These are phyloP conservation scores for Gilbertella persicaria DNA, from an alignment of 371 early-diverging fungal genomes.

Conservation along the genomic window DNA sequence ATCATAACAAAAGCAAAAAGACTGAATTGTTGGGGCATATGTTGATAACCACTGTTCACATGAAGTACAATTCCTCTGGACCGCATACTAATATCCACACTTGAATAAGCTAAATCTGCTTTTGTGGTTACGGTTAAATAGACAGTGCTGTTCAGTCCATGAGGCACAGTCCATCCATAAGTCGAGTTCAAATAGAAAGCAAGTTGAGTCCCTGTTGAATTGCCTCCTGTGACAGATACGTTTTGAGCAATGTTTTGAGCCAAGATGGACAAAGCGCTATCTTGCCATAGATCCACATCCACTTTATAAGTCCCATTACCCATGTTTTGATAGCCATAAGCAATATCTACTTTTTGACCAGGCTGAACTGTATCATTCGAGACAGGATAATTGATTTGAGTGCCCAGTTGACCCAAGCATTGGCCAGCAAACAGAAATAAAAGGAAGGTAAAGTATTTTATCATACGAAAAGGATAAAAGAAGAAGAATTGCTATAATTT, in stretches of 20 bases:
- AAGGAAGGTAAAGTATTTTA: not conserved
- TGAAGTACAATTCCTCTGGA: slow-evolving; percentile 20
- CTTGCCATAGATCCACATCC: slow-evolving; percentile 36
- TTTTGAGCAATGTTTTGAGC: slow-evolving; percentile 23
- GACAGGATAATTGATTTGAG: slow-evolving; percentile 28
- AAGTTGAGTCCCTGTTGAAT: slow-evolving; percentile 33
- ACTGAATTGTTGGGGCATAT: slow-evolving; percentile 6
- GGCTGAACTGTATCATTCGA: slow-evolving; percentile 33
- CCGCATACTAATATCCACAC: slow-evolving; percentile 12
- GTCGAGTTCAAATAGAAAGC: slow-evolving; percentile 26
- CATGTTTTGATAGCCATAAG: slow-evolving; percentile 39
- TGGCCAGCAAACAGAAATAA: slow-evolving; percentile 3
- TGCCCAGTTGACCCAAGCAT: slow-evolving; percentile 35
- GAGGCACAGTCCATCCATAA: slow-evolving; percentile 42
- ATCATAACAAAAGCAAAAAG: not conserved
- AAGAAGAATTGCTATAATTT: not conserved
- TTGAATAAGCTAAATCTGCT: slow-evolving; percentile 1
- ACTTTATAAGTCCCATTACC: slow-evolving; percentile 38
- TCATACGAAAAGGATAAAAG: not conserved
- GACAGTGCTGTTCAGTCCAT: slow-evolving; percentile 29
- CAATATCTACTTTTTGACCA: slow-evolving; percentile 31
- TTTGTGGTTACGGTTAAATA: slow-evolving; percentile 32
- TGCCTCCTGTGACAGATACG: slow-evolving; percentile 24
- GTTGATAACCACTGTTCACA: slow-evolving; percentile 14
- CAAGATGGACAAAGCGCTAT: slow-evolving; percentile 8